A percentile compares a stretch with the other conserved stretches of the same genome.
Conservation (phyloP, 2,329 filamentous ascomycete genomes). For the Trichoderma breve region DNA sequence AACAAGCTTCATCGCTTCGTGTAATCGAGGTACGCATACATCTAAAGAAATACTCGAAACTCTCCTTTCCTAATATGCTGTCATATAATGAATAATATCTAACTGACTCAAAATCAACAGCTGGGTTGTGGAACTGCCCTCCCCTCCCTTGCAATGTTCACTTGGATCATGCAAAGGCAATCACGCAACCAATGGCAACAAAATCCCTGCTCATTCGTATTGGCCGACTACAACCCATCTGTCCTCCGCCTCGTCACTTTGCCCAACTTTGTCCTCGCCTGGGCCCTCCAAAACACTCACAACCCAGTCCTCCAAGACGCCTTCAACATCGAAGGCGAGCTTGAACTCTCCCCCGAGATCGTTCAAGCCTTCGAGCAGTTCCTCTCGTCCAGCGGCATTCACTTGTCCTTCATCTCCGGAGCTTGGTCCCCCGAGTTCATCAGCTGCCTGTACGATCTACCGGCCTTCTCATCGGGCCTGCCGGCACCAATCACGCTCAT, state of each 20-base stretch:
- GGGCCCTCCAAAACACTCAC: conserved; percentile 51
- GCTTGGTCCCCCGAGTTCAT: conserved; percentile 69
- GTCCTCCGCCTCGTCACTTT: conserved; percentile 77
- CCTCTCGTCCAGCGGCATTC: conserved; percentile 51
- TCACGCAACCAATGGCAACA: conserved; percentile 14
- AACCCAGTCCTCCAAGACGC: conserved; percentile 43
- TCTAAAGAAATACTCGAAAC: conserved; percentile 27
- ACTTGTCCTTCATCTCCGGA: conserved; percentile 68
- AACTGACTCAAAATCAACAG: conserved; percentile 38
- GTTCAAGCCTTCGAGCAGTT: conserved; percentile 56
- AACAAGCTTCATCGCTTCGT: conserved; percentile 36
- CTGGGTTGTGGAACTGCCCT: conserved; percentile 77
- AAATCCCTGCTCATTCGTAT: conserved; percentile 54
- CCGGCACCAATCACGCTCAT: conserved; percentile 46
- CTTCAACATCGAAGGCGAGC: conserved; percentile 55
- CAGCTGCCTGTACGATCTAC: conserved; percentile 49
- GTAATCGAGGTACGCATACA: conserved; percentile 50
- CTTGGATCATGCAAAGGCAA: conserved; percentile 49
- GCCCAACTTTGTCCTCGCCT: conserved; percentile 73
- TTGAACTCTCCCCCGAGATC: conserved; percentile 61
- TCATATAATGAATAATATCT: background rate
- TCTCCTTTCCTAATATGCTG: background rate
- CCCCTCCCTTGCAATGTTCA: conserved; percentile 69
- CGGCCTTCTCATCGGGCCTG: conserved; percentile 16
- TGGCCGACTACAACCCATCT: conserved; percentile 78